phyloP scores from a whole-genome alignment of 2,329 filamentous ascomycete species.

The Colletotrichum sp. region DNA sequence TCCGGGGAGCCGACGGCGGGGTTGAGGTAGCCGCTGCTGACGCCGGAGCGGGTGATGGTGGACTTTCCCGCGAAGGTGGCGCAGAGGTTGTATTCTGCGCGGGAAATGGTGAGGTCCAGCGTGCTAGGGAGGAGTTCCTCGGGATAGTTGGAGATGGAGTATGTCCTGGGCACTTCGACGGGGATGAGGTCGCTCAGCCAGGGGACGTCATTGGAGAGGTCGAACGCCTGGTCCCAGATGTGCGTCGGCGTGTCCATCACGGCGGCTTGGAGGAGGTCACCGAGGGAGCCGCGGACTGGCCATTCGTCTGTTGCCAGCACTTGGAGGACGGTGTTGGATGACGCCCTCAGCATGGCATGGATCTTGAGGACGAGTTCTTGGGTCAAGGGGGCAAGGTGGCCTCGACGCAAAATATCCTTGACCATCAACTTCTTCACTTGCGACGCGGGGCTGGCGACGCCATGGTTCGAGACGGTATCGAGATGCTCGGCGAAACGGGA shows the following conservation, averaged over 20 bases:
- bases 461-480: conserved; percentile 37
- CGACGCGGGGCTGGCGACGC: conserved; percentile 22
- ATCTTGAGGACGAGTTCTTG: conserved; percentile 55
- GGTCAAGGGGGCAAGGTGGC: conserved; percentile 56
- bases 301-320: conserved; percentile 55
- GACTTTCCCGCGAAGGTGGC: conserved; percentile 40
- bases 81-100: conserved; percentile 54
- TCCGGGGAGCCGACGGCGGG: conserved; percentile 38
- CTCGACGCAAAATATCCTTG: conserved; percentile 53
- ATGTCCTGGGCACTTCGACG: conserved; percentile 56
- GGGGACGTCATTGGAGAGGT: conserved; percentile 41
- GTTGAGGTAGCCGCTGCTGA: conserved; percentile 59
- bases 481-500: conserved; percentile 52
- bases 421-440: conserved; percentile 40
- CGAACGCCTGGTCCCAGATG: conserved; percentile 58
- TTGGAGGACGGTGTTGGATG: conserved; percentile 52
- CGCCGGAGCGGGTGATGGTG: conserved; percentile 43
- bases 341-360: conserved; percentile 52
- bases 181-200: conserved; percentile 53
- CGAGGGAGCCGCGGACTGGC: conserved; percentile 55
- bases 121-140: conserved; percentile 55
- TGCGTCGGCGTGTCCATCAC: conserved; percentile 50
- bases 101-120: conserved; percentile 55
- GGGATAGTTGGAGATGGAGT: conserved; percentile 56
- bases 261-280: conserved; percentile 53